A percentile compares a stretch with the other conserved stretches of the same genome.
Evolutionary conservation across 306 rosid species (phyloP).

Genomic region (Citrullus amarus): DNA sequence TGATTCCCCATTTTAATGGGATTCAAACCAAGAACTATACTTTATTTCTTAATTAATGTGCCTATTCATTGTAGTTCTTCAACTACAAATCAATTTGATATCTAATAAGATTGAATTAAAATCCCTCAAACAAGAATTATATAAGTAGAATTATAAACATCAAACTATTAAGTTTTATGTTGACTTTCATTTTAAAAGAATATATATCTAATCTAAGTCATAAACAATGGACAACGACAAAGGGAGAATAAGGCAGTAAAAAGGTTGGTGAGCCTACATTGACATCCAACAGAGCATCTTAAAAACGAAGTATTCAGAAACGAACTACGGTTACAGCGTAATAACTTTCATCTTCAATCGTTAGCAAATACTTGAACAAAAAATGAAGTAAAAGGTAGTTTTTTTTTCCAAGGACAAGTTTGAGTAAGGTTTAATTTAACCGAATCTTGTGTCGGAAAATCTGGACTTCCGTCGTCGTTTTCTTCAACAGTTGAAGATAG

Average conservation of each 20-base stretch:
- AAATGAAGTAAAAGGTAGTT: neutral
- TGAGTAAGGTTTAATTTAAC: neutral
- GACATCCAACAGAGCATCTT: neutral
- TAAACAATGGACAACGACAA: neutral
- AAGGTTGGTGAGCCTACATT: neutral
- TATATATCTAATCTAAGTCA: neutral
- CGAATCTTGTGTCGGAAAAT: neutral
- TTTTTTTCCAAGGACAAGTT: neutral
- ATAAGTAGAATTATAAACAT: neutral
- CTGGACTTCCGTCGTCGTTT: neutral
- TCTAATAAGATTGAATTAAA: neutral
- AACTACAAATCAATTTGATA: neutral
- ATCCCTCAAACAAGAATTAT: neutral
- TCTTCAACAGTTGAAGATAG: constrained; percentile 6
- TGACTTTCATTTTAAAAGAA: neutral
- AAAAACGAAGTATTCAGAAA: neutral
- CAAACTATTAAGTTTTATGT: neutral
- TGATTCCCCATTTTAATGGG: neutral
- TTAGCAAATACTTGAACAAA: neutral
- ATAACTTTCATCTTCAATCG: neutral
- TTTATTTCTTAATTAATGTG: neutral
- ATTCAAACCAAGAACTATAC: neutral
- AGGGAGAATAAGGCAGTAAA: neutral
- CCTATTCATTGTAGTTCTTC: neutral
- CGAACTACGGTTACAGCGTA: neutral